Evolutionary conservation across 768 basidiomycete species (phyloP).

Genomic region (Mycena galopus): DNA sequence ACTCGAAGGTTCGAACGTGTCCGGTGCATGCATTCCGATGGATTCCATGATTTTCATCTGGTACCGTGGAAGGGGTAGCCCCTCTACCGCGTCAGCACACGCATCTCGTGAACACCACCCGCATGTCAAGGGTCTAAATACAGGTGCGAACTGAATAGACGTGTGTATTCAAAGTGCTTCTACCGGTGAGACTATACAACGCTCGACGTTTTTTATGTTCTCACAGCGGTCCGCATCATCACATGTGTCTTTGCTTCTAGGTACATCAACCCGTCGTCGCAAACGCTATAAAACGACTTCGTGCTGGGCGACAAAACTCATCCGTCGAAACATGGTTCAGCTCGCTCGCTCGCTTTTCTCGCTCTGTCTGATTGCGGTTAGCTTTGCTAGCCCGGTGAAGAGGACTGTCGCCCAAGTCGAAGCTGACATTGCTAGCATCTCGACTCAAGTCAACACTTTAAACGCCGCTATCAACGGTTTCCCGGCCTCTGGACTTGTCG

Average conservation of each 20-base stretch:
- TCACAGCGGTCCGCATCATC: slow-evolving; percentile 25
- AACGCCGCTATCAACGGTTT: slow-evolving; percentile 45
- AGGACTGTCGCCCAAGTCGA: slow-evolving; percentile 43
- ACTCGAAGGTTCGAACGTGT: too few relatives aligned
- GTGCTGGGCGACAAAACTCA: neutral
- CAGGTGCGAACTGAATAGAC: slow-evolving; percentile 5
- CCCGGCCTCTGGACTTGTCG: slow-evolving; percentile 40
- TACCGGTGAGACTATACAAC: too few relatives aligned
- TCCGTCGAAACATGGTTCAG: slow-evolving; percentile 33
- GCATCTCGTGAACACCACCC: slow-evolving; percentile 24
- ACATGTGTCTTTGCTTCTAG: neutral
- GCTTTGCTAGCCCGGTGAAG: slow-evolving; percentile 32
- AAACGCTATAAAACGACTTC: slow-evolving; percentile 21
- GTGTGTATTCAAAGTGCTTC: neutral
- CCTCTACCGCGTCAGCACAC: neutral
- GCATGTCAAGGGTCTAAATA: slow-evolving; percentile 26
- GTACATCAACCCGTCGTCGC: neutral
- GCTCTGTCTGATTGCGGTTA: slow-evolving; percentile 23
- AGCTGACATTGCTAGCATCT: slow-evolving; percentile 42
- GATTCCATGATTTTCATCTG: neutral
- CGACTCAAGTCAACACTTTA: slow-evolving; percentile 41
- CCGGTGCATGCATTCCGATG: neutral
- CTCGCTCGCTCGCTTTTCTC: slow-evolving; percentile 26
- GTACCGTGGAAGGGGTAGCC: neutral
- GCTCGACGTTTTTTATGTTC: too few relatives aligned